Evolutionary conservation across 164 flowering plant genomes (phyloP), one percentile per base, ranked within the genome.

Genomic region (Stephania japonica): DNA sequence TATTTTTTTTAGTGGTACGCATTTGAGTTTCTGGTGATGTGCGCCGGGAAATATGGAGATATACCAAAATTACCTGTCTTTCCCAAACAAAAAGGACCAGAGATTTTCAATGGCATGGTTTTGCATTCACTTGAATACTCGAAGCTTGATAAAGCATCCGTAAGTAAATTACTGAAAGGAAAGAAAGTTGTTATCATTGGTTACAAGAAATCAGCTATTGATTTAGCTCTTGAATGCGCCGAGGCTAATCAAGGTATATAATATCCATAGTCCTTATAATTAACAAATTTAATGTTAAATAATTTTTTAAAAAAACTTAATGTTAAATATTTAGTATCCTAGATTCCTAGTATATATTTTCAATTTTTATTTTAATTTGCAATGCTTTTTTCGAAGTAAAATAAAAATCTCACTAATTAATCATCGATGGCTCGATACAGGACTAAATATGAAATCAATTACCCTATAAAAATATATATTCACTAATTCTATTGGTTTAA

Each of bases 181-280:
- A 91, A 91, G 78, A 95, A 89, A 75, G 94, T 89, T 65, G 94
- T 75, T 0, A 86, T 95, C 11, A 70, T 95, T 49, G 99, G 99
- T 65, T 95, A 79, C 89, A 92, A 91, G 76, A 95, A 95, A 86
- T 93, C 98, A 4, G 97, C 90, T 6, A 91, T 95, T 42, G 98
- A 95, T 79, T 76, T 93, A n/a, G 98, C 98, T 9, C 53, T 82
- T n/a, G 97, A 92, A 80, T 89, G 94, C 73, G 97, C 96, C 0
- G 85, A 89, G 68, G 94, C 93, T 32, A 91, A 91, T 70, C 94
- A 90, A 90, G 97, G 98, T 94, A 82, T 12, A 7, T 56, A 18
- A 6, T 56, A 6, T 56, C 13, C n/a, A 56, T 59, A 59, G 38
- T 56, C 18, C n/a, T 18, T 18, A 16, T 56, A 14, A 19, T 19